Base-by-base conservation (phyloP, 345 rosid genomes). In the Eucalyptus polybractea region DNA sequence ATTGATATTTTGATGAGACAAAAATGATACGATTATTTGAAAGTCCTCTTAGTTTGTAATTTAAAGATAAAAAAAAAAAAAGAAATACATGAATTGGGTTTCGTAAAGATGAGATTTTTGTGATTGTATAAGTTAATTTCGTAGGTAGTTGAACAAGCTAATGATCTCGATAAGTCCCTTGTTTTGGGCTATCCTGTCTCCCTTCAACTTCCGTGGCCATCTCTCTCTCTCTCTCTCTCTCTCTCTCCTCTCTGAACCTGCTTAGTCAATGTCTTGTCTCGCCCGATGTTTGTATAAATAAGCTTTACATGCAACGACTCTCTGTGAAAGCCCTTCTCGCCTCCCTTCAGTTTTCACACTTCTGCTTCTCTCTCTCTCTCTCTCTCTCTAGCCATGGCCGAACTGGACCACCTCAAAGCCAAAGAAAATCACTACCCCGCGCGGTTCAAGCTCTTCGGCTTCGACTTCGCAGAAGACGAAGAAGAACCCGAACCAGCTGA, bases 391-490 rank as follows among this genome's bases (percentile, higher is more conserved):
- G 2, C 86, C 50, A 90, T 88, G 90, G 89, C 87, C 14, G 88
- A 86, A 25, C 60, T 92, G 50, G 96, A 94, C 2, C 94, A 93
- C 80, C 94, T 89, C 65, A 92, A 91, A 47, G 86, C 90, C 85
- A 86, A 91, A 72, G 86, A 91, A 50, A 89, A 72, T 72, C 81
- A 72, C 44, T 33, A 93, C 13, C 87, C 93, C 10, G 91, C 97
- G 33, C 93, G 98, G 62, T 89, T 97, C 89, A 97, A 96, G 89
- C 97, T 97, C 87, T 97, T 97, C 89, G 99, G 99, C 86, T 97
- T 95, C 91, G 93, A 90, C 92, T 98, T 97, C 67, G 89, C 95
- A 1, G 96, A 93, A 86, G 97, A 95, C 62, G 97, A 96, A 45
- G 96, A 96, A 88, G 90, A 91, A 2, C 81, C 81, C n/a, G 76